Evolutionary conservation across 2,329 filamentous ascomycete species (phyloP), one percentile per base, ranked within the genome.

Genomic region (Aureobasidium lini): DNA sequence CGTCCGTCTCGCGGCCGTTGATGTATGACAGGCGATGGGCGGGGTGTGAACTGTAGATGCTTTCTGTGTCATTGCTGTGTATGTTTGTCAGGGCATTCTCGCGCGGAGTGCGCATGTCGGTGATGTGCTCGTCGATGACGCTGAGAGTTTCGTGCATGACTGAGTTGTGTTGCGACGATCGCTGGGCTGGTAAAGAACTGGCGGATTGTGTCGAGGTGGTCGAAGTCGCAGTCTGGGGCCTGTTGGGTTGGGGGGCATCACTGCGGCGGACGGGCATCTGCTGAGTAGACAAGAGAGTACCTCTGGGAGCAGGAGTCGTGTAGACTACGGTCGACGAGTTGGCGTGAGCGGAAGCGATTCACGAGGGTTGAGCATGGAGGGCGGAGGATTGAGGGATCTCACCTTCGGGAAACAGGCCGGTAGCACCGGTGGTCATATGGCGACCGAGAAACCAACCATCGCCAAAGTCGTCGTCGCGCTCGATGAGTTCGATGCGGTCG

Each of bases 101-200:
- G 28, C 82, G 79, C 57, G 82, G 82, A 6, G 80, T 84, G 70
- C 79, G 82, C 76, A 97, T 83, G 71, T 96, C 89, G 43, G 90
- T 96, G 66, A 97, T 96, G 70, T 96, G 93, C 74, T 97, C 93
- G 71, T 97, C 88, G 67, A 97, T 97, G 61, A 97, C 93, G 68
- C 91, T 96, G 54, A 97, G 76, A 0, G 93, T 96, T 72, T 97
- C 92, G 70, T 92, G 91, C 78, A 97, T 88, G 52, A 96, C 92
- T 10, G 89, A 88, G 69, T 85, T 88, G 57, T 77, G 57, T 31
- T 50, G 77, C 73, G 60, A 63, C 4, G 60, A 50, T 43, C 54
- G 54, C 32, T 57, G 54, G 10, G 54, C 28, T 6, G 44, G 54
- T 9, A 29, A 18, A 29, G 39, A n/a, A 15, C 7, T 31, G 32